Percentiles rank a stretch among this genome's conserved stretches.
phyloP scores from a whole-genome alignment of 345 rosid genomes.

The Geranium rotundifolium region DNA sequence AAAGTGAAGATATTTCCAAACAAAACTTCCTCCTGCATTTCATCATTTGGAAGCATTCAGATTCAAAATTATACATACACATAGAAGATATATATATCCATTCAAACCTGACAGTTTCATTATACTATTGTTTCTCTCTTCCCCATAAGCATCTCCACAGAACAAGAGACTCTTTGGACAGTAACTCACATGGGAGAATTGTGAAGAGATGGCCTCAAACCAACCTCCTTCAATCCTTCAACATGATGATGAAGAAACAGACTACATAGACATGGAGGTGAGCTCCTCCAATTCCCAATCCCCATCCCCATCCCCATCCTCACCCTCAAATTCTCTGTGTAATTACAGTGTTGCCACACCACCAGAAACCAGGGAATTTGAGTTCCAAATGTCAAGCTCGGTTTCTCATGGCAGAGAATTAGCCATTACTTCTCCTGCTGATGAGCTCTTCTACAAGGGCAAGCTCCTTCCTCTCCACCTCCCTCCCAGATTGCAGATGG shows the following conservation, averaged over 20 bases:
- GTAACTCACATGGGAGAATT: too few relatives aligned
- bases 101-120: background rate
- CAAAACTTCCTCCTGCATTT: too few relatives aligned
- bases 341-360: constrained; percentile 10
- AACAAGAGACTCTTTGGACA: too few relatives aligned
- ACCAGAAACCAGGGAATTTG: constrained; percentile 63
- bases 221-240: background rate
- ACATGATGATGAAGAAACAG: background rate
- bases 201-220: background rate
- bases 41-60: background rate
- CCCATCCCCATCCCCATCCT: too few relatives aligned
- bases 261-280: constrained; percentile 69
- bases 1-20: background rate
- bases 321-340: too few relatives aligned
- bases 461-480: constrained; percentile 92
- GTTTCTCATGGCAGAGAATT: constrained; percentile 21
- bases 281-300: constrained; percentile 29
- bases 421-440: constrained; percentile 51
- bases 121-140: background rate
- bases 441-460: constrained; percentile 90
- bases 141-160: background rate
- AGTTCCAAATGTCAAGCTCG: constrained; percentile 58
- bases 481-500: constrained; percentile 75
- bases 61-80: background rate
- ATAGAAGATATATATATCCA: background rate